phyloP scores from a whole-genome alignment of 768 basidiomycete species.

The Scleroderma citrinum region DNA sequence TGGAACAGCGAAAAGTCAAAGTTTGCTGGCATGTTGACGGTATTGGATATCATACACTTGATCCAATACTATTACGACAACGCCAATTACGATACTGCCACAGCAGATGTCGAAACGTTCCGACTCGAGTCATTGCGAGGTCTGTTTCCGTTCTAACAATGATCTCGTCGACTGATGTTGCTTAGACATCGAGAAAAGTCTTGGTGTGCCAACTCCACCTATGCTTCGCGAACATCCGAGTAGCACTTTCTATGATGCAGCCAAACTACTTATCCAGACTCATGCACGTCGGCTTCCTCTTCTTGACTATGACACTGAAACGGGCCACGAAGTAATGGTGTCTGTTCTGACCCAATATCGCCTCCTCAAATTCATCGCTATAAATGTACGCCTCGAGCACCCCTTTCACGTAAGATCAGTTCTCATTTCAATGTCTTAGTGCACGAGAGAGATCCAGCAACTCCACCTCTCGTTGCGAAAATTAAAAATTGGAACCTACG shows the following conservation, averaged over 20 bases:
- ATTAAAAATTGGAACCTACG: constrained; percentile 92
- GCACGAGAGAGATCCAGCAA: constrained; percentile 75
- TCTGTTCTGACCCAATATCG: constrained; percentile 96
- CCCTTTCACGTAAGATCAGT: neutral
- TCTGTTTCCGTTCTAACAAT: constrained; percentile 30
- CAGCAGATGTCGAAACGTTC: constrained; percentile 89
- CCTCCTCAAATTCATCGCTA: constrained; percentile 95
- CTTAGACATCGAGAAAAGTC: constrained; percentile 86
- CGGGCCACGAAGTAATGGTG: constrained; percentile 92
- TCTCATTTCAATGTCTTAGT: constrained; percentile 42
- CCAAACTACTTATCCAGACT: constrained; percentile 85
- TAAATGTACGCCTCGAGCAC: constrained; percentile 59
- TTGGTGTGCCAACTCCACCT: constrained; percentile 90
- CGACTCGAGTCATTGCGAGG: constrained; percentile 85
- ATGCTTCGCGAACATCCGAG: constrained; percentile 84
- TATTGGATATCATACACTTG: constrained; percentile 98
- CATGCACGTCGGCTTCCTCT: constrained; percentile 93
- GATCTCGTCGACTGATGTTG: constrained; percentile 3
- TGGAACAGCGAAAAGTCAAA: constrained; percentile 94
- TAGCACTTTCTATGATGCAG: constrained; percentile 84
- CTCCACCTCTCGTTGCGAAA: constrained; percentile 76
- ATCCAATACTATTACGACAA: constrained; percentile 98
- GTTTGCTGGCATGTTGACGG: constrained; percentile 98
- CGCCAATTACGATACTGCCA: constrained; percentile 73
- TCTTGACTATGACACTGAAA: constrained; percentile 89